These are phyloP conservation scores for Phytophthora palmivora DNA, from an alignment of 352 stramenopile genomes.

Conservation along the genomic window DNA sequence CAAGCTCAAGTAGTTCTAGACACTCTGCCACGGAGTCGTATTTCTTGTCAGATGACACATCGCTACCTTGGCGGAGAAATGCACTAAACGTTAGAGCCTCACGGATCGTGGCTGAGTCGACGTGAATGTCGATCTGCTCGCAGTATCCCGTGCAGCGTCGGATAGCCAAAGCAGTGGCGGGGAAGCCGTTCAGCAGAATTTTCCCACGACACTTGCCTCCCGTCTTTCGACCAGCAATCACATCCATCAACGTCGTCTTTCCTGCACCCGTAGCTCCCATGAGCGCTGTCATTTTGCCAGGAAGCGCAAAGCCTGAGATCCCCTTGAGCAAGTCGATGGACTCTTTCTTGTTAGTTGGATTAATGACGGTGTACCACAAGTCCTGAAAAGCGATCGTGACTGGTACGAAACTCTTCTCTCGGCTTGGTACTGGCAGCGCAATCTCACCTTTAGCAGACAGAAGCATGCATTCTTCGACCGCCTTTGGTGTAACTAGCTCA, in stretches of 20 bases:
- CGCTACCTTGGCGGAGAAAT: slow-evolving; percentile 61
- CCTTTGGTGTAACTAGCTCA: slow-evolving; percentile 26
- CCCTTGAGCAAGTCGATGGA: slow-evolving; percentile 77
- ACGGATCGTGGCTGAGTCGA: slow-evolving; percentile 82
- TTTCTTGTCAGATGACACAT: slow-evolving; percentile 43
- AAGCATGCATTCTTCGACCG: slow-evolving; percentile 5
- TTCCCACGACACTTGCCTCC: slow-evolving; percentile 65
- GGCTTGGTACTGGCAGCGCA: neutral
- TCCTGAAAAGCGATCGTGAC: slow-evolving; percentile 49
- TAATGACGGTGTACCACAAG: slow-evolving; percentile 50
- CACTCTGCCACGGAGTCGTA: slow-evolving; percentile 48
- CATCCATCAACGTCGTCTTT: slow-evolving; percentile 94
- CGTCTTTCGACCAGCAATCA: slow-evolving; percentile 91
- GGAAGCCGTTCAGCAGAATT: slow-evolving; percentile 55
- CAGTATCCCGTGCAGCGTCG: slow-evolving; percentile 50
- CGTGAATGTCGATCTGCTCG: slow-evolving; percentile 87
- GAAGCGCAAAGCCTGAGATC: slow-evolving; percentile 57
- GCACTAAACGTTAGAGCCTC: slow-evolving; percentile 91
- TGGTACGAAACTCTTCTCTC: slow-evolving; percentile 37
- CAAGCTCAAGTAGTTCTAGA: slow-evolving; percentile 49
- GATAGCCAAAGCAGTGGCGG: slow-evolving; percentile 43
- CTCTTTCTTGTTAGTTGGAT: slow-evolving; percentile 34
- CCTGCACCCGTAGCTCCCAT: slow-evolving; percentile 74
- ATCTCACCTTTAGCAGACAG: slow-evolving; percentile 4
- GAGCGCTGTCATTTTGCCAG: slow-evolving; percentile 65